Evolutionary conservation across 805 yeast genomes (phyloP).

Genomic region (Candida palmyrensis): DNA sequence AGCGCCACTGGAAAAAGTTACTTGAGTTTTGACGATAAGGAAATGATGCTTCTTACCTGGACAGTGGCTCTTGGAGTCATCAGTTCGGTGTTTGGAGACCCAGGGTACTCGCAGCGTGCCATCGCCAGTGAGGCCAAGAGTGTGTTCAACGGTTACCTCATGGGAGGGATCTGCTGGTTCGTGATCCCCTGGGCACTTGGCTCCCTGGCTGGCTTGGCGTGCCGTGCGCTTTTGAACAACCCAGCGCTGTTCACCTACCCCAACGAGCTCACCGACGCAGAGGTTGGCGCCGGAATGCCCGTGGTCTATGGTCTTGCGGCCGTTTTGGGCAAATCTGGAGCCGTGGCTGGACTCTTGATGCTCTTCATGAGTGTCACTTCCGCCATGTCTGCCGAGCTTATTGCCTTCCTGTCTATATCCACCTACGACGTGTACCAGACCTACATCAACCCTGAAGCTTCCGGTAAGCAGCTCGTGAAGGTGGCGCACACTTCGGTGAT

Average conservation of each 20-base stretch:
- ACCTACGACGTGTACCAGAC: conserved; percentile 38
- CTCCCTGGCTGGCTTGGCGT: conserved; percentile 26
- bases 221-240: conserved; percentile 14
- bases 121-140: conserved; percentile 39
- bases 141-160: conserved; percentile 38
- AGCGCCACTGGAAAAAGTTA: conserved; percentile 4
- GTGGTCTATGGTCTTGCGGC: conserved; percentile 27
- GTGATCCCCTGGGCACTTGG: conserved; percentile 34
- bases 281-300: conserved; percentile 36
- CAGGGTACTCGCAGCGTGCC: conserved; percentile 29
- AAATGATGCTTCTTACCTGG: conserved; percentile 5
- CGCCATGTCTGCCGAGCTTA: conserved; percentile 38
- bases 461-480: conserved; percentile 30
- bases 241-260: conserved; percentile 34
- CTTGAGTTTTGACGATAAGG: conserved; percentile 4
- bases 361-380: conserved; percentile 41
- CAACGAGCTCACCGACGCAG: conserved; percentile 25
- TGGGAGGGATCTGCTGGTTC: conserved; percentile 45
- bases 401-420: conserved; percentile 34
- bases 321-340: conserved; percentile 37
- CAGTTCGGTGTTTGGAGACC: conserved; percentile 18
- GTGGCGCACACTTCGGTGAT: conserved; percentile 28
- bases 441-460: conserved; percentile 35
- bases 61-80: conserved; percentile 9
- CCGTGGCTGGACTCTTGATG: conserved; percentile 35